Base-by-base conservation (phyloP, 2,329 filamentous ascomycete species). In the Sclerotinia minor region DNA sequence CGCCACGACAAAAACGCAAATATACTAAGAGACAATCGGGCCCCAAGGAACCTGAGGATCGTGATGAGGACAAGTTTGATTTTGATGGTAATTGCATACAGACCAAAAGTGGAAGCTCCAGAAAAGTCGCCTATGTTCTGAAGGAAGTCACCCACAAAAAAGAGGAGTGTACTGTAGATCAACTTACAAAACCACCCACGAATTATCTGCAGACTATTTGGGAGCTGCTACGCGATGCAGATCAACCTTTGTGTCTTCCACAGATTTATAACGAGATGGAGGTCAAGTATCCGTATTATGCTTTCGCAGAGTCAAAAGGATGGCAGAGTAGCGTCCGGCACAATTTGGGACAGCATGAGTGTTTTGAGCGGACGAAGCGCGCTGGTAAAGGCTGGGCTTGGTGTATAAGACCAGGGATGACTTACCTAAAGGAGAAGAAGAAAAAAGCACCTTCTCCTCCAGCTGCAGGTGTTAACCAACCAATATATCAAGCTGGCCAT, bases 241-340 rank as follows among this genome's bases (percentile, higher is more conserved):
- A 77, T 41, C 81, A 81, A 7, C 79, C 81, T 67, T 82, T 87
- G 77, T 85, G 85, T 65, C 78, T 88, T 19, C 84, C 86, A 67
- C 83, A 86, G 69, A 87, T 88, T 63, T 88, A 88, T 75, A 81
- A 82, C 71, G 83, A 83, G 54, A 85, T 88, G 65, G 81, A 84
- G 73, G 81, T 82, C 67, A 83, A 82, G 68, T 87, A 85, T 73
- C 85, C 85, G 5, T 87, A 81, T 77, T 88, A 83, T 75, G 84
- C 83, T 70, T 82, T 86, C 73, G 80, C 79, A 68, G 79, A 79
- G 21, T 86, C 84, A 3, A 82, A 79, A 65, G 85, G 85, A 29
- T 88, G 85, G 85, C 85, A 88, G 72, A 87, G 84, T 63, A 86
- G 84, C 75, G 84, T 88, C n/a, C 80, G 85, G 45, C 85, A 88